phyloP scores from a whole-genome alignment of 164 flowering plant species.

The Vitis vinifera region DNA sequence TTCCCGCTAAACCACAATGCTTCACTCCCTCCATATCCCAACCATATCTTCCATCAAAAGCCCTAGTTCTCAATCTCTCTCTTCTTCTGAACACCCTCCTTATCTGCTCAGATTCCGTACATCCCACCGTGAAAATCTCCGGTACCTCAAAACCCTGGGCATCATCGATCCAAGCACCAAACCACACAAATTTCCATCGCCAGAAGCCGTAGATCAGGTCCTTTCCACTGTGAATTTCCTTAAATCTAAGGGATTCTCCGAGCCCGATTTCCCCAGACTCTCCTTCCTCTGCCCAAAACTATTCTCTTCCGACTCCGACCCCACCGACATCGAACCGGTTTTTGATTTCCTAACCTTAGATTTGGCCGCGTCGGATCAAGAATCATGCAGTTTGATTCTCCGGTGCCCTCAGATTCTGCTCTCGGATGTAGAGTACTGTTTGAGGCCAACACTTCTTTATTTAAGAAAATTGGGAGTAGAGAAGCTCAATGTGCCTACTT shows the following conservation, averaged over 20 bases:
- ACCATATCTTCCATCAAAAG: conserved; percentile 13
- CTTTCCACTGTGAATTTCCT: conserved; percentile 46
- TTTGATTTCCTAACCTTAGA: conserved; percentile 50
- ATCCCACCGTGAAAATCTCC: conserved; percentile 48
- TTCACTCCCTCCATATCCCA: conserved; percentile 14
- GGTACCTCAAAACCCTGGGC: conserved; percentile 53
- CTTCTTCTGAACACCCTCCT: conserved; percentile 20
- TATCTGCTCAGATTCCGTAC: conserved; percentile 47
- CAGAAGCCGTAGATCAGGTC: conserved; percentile 28
- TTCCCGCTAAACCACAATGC: conserved; percentile 5
- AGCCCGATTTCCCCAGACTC: conserved; percentile 49
- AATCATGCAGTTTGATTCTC: conserved; percentile 36
- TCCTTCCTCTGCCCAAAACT: conserved; percentile 46
- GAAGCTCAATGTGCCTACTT: conserved; percentile 46
- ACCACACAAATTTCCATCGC: conserved; percentile 26
- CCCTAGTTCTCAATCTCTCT: conserved; percentile 7
- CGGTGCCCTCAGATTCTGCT: conserved; percentile 52
- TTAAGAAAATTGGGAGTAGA: conserved; percentile 44
- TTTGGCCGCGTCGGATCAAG: conserved; percentile 38
- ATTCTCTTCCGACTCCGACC: conserved; percentile 37
- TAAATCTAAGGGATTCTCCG: conserved; percentile 60
- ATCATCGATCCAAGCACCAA: conserved; percentile 31
- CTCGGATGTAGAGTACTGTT: conserved; percentile 48
- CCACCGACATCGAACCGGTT: conserved; percentile 44
- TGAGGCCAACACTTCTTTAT: conserved; percentile 51